phyloP scores from a whole-genome alignment of 768 basidiomycete species.

The Suillus spraguei region DNA sequence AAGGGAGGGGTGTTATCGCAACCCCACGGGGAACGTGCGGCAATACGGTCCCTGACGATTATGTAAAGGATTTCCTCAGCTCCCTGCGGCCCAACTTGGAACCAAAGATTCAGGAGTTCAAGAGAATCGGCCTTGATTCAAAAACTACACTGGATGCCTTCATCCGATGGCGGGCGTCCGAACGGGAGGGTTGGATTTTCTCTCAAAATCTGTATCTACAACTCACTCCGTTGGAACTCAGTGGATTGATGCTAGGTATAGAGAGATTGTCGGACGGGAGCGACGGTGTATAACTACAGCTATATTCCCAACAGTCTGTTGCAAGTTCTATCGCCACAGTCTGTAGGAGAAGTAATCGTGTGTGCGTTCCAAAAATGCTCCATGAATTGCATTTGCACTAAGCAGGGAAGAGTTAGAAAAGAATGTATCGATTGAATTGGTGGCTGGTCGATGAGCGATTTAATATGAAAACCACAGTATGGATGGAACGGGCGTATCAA shows the following conservation, averaged over 20 bases:
- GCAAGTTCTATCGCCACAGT: constrained; percentile 7
- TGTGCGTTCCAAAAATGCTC: constrained; percentile 27
- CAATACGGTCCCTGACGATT: not conserved
- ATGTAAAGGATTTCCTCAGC: constrained; percentile 21
- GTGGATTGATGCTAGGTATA: constrained; percentile 16
- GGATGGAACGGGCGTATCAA: constrained; percentile 21
- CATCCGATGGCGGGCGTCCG: constrained; percentile 23
- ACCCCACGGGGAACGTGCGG: not conserved
- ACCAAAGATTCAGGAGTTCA: constrained; percentile 21
- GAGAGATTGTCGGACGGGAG: constrained; percentile 9
- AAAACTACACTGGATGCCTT: constrained; percentile 23
- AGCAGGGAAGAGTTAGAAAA: constrained; percentile 20
- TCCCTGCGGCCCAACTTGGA: constrained; percentile 26
- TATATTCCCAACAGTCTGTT: not conserved
- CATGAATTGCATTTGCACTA: constrained; percentile 26
- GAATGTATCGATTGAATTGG: constrained; percentile 12
- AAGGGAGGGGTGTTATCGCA: not conserved
- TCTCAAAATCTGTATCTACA: constrained; percentile 14
- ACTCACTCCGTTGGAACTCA: constrained; percentile 26
- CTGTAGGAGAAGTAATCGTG: constrained; percentile 13
- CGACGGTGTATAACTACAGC: not conserved
- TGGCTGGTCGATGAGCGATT: constrained; percentile 19
- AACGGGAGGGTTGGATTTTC: constrained; percentile 22
- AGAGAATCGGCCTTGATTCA: constrained; percentile 26
- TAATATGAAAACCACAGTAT: constrained; percentile 24